A percentile compares a stretch with the other conserved stretches of the same genome.
Conservation (phyloP, 2,329 filamentous ascomycete species). For the Delphinella strobiligena region DNA sequence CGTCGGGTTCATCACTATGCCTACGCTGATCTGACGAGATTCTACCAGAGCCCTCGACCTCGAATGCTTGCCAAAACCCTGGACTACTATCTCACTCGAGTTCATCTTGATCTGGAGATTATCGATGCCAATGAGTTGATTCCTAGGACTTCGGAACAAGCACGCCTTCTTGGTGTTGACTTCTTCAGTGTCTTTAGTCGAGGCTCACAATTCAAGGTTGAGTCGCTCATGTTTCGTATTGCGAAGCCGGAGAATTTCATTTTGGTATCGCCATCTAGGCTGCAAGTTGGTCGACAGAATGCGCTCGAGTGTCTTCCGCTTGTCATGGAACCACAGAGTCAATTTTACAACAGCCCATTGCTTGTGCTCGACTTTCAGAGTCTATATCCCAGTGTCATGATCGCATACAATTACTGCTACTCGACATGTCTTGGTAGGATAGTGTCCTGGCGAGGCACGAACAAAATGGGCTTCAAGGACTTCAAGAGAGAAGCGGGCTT, state of each 20-base stretch:
- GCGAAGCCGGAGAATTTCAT: conserved; percentile 94
- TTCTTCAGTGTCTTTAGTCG: conserved; percentile 94
- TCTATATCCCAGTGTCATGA: conserved; percentile 95
- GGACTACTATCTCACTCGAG: conserved; percentile 63
- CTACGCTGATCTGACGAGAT: conserved; percentile 64
- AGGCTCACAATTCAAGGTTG: conserved; percentile 96
- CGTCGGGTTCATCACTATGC: conserved; percentile 79
- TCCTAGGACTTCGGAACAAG: conserved; percentile 83
- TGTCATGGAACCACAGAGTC: conserved; percentile 95
- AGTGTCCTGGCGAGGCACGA: conserved; percentile 73
- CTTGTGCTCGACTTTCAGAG: conserved; percentile 93
- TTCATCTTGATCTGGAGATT: conserved; percentile 78
- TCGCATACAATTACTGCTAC: conserved; percentile 98
- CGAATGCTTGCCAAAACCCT: conserved; percentile 63
- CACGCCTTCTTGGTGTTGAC: conserved; percentile 81
- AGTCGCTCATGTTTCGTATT: conserved; percentile 97
- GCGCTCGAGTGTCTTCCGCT: conserved; percentile 86
- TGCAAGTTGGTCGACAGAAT: conserved; percentile 89
- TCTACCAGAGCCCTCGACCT: conserved; percentile 61
- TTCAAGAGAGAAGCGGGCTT: conserved; percentile 68
- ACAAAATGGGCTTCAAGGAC: conserved; percentile 89
- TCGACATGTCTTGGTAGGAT: conserved; percentile 88
- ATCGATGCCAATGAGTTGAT: conserved; percentile 83
- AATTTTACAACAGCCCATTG: conserved; percentile 81
- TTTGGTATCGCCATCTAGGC: conserved; percentile 75